phyloP scores from a whole-genome alignment of 148 eudicot species.

The Gaultheria prostrata region DNA sequence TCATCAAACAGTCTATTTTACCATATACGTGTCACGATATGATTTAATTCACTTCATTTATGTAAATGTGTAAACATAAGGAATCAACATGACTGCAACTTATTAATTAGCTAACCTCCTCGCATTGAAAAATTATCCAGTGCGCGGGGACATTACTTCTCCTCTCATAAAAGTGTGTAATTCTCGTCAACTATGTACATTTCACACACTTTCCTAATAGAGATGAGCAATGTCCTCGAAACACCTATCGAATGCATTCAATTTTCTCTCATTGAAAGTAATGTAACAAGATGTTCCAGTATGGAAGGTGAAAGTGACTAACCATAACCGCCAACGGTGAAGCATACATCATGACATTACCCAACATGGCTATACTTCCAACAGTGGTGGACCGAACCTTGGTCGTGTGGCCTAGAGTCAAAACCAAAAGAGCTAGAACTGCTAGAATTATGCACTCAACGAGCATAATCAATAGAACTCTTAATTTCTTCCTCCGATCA shows the following conservation, averaged over 20 bases:
- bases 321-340: conserved; percentile 88
- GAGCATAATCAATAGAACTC: conserved; percentile 35
- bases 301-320: neutral
- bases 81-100: no score
- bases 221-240: neutral
- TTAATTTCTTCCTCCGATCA: conserved; percentile 41
- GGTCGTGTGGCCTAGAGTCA: conserved; percentile 47
- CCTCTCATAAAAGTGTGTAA: no score
- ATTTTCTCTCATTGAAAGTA: neutral
- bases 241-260: neutral
- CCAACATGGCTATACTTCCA: conserved; percentile 58
- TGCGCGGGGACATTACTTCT: no score
- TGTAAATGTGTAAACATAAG: no score
- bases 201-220: neutral
- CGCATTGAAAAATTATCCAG: no score
- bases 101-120: no score
- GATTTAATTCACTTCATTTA: no score
- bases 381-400: conserved; percentile 56
- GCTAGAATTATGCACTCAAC: conserved; percentile 46
- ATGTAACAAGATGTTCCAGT: neutral
- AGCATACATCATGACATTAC: conserved; percentile 80
- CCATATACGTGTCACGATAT: no score
- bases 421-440: conserved; percentile 43
- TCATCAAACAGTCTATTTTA: no score
- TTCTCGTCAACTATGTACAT: neutral